A percentile compares a stretch with the other conserved stretches of the same genome.
Evolutionary conservation across 306 rosid genomes (phyloP).

Genomic region (Abrus precatorius): DNA sequence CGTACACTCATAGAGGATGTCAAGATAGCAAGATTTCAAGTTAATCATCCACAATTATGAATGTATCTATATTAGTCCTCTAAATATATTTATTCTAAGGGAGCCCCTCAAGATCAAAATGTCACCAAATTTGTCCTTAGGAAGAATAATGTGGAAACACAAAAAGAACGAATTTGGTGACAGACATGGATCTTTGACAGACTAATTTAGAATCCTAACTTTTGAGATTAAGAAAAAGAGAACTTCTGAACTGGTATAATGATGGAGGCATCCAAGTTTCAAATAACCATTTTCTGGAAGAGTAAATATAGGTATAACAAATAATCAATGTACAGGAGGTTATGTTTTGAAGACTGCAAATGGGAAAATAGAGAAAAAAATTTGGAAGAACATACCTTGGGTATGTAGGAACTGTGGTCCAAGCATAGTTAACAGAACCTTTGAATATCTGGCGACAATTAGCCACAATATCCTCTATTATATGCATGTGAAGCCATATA

Average conservation of each 20-base stretch:
- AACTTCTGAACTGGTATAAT: not conserved
- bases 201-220: not conserved
- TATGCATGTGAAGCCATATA: conserved; percentile 98
- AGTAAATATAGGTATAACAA: not conserved
- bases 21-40: no score
- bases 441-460: conserved; percentile 91
- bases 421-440: conserved; percentile 97
- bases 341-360: conserved; percentile 24
- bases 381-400: conserved; percentile 70
- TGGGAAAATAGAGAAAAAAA: not conserved
- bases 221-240: not conserved
- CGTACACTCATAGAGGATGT: not conserved
- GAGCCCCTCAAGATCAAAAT: not conserved
- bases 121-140: no score
- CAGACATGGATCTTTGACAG: not conserved
- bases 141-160: no score
- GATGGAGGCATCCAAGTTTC: not conserved
- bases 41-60: no score
- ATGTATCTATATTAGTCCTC: not conserved
- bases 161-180: not conserved
- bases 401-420: conserved; percentile 99
- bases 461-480: conserved; percentile 83
- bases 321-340: not conserved
- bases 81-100: no score
- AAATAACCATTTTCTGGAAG: not conserved